Base-by-base conservation (phyloP, 2,329 filamentous ascomycete genomes). In the Calonectria ilicicola region DNA sequence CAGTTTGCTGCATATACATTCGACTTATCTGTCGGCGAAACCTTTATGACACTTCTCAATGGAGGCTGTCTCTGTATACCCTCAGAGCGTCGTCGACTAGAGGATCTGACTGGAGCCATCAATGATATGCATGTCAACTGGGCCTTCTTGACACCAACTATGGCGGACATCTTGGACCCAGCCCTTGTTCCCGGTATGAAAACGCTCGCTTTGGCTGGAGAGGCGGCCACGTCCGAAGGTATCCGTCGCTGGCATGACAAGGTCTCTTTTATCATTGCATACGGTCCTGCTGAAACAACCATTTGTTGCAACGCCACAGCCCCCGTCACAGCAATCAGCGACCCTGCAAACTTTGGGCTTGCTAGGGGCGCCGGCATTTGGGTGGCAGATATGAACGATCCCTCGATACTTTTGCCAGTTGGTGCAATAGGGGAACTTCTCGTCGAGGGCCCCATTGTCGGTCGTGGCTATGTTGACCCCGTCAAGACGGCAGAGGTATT, bases 401-500 rank as follows among this genome's bases (percentile, higher is more conserved):
- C 51, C 3, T 27, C 35, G 10, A 29, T 56, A 2, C 51, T 56
- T 15, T 29, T 56, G 5, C 51, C 51, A 7, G 51, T 56, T 17
- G 51, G 51, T 56, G 51, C 51, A 23, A 56, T 56, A 29, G 51
- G 51, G 15, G 51, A 56, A 29, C 15, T 56, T 27, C 62, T 79
- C 0, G 69, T 80, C 8, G 78, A 80, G 64, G 76, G 78, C 7
- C 73, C 74, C 4, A 75, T 77, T 0, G 63, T 80, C 1, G 76
- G 74, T 3, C 63, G 66, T 5, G 74, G 70, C 8, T 78, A 78
- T 8, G 38, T 64, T 6, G 46, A 73, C 46, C 67, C 72, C 0
- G 27, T 12, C 0, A 2, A 32, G 2, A 65, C 68, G 0, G 56
- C 67, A 2, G 66, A 72, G 1, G 56, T 67, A 0, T 74, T 75